Conservation (phyloP, 257 asterid species). For the Anisodus acutangulus region DNA sequence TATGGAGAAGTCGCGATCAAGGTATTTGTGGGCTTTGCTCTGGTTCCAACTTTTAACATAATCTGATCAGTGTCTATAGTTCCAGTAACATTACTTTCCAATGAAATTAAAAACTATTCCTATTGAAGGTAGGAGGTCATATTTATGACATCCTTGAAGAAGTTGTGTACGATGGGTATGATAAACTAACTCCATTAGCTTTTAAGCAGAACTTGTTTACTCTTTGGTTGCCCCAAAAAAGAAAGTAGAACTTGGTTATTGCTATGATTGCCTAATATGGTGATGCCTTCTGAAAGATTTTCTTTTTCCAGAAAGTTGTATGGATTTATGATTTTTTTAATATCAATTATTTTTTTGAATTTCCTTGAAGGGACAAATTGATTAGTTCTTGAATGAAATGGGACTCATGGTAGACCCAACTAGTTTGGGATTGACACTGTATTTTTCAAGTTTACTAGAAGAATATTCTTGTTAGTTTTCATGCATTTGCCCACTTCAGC, state of each 20-base stretch:
- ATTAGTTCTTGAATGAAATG: neutral
- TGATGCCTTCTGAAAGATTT: neutral
- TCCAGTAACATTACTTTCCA: neutral
- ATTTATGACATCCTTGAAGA: neutral
- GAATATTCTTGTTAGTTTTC: slow-evolving; percentile 1
- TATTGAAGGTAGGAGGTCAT: neutral
- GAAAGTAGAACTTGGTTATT: neutral
- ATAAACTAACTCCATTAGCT: slow-evolving; percentile 3
- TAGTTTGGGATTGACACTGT: neutral
- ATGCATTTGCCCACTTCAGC: slow-evolving; percentile 2
- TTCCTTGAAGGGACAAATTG: slow-evolving; percentile 7
- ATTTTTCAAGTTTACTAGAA: neutral
- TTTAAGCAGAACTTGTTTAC: neutral
- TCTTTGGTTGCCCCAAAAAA: neutral
- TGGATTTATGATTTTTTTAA: neutral
- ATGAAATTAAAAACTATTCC: neutral
- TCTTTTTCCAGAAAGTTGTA: neutral
- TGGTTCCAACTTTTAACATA: slow-evolving; percentile 22
- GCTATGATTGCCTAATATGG: slow-evolving; percentile 5
- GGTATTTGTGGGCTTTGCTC: slow-evolving; percentile 50
- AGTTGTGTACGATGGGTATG: neutral
- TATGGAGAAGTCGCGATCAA: slow-evolving; percentile 68
- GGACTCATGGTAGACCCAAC: slow-evolving; percentile 10
- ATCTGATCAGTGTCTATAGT: slow-evolving; percentile 25
- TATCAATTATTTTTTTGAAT: neutral